A percentile compares a stretch with the other conserved stretches of the same genome.
Evolutionary conservation across 2,329 filamentous ascomycete genomes (phyloP).

Genomic region (Scedosporium minutisporum): DNA sequence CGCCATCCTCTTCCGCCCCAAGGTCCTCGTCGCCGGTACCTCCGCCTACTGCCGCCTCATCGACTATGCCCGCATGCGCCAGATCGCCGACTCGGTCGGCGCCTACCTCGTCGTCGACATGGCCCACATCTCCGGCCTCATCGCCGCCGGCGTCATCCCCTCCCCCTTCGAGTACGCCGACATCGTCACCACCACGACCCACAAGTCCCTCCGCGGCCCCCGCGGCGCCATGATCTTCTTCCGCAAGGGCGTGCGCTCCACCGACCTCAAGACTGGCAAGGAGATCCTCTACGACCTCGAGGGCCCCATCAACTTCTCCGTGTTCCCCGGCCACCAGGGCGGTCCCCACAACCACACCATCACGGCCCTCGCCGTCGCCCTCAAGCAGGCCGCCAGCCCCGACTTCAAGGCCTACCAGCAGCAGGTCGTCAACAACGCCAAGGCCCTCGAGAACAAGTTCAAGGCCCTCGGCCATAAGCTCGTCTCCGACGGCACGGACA

Average conservation of each 20-base stretch:
- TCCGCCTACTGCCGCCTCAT: slow-evolving; percentile 98
- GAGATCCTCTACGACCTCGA: slow-evolving; percentile 88
- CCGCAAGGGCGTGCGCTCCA: slow-evolving; percentile 88
- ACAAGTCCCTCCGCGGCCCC: slow-evolving; percentile 96
- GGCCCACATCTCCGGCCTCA: slow-evolving; percentile 95
- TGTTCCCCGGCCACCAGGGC: slow-evolving; percentile 98
- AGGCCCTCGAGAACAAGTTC: slow-evolving; percentile 76
- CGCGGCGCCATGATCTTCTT: slow-evolving; percentile 99
- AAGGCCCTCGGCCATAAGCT: slow-evolving; percentile 88
- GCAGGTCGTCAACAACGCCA: slow-evolving; percentile 86
- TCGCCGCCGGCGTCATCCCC: slow-evolving; percentile 86
- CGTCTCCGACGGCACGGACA: slow-evolving; percentile 91
- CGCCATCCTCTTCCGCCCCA: slow-evolving; percentile 85
- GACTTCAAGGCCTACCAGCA: slow-evolving; percentile 94
- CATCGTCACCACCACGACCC: slow-evolving; percentile 95
- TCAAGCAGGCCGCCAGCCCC: slow-evolving; percentile 82
- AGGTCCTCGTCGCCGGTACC: slow-evolving; percentile 91
- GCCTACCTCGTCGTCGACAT: slow-evolving; percentile 96
- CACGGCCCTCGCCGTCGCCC: slow-evolving; percentile 85
- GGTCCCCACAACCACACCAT: slow-evolving; percentile 99
- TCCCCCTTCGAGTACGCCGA: slow-evolving; percentile 89
- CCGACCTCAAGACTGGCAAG: slow-evolving; percentile 84
- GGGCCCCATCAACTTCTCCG: slow-evolving; percentile 94
- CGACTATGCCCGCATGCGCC: slow-evolving; percentile 91
- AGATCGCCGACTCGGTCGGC: slow-evolving; percentile 87